Conservation (phyloP, 2,329 filamentous ascomycete genomes). For the Fusarium citri region DNA sequence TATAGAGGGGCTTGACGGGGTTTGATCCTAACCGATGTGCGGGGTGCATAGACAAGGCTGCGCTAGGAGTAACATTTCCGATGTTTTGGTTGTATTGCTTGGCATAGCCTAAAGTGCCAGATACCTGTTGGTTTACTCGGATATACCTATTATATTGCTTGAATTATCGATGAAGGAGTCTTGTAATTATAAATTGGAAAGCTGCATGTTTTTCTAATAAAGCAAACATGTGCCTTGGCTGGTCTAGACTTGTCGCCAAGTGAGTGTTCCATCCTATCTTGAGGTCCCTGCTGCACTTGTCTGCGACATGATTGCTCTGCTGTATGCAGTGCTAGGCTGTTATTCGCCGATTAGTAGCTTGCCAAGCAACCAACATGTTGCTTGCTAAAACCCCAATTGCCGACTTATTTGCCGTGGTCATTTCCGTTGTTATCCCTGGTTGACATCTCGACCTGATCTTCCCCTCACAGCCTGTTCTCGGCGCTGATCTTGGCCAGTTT, state of each 20-base stretch:
- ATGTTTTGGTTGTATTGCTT: neutral
- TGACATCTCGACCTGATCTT: neutral
- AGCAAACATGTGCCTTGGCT: neutral
- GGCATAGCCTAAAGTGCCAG: neutral
- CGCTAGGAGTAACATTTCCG: slow-evolving; percentile 4
- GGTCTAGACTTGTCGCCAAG: neutral
- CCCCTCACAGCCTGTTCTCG: neutral
- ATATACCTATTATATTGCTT: neutral
- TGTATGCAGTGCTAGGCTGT: neutral
- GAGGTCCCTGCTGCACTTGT: neutral
- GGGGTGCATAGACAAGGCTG: slow-evolving; percentile 13
- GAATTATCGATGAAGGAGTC: neutral
- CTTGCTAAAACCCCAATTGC: neutral
- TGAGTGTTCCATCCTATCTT: neutral
- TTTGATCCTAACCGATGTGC: slow-evolving; percentile 10
- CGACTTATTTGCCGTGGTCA: slow-evolving; percentile 5
- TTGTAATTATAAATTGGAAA: neutral
- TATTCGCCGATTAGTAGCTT: neutral
- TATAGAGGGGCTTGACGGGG: neutral
- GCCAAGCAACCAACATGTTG: neutral
- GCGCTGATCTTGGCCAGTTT: neutral
- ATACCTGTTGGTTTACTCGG: neutral
- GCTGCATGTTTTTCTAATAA: neutral
- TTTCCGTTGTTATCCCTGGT: neutral
- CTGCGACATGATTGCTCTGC: neutral